A percentile compares a stretch with the other conserved stretches of the same genome.
phyloP scores from a whole-genome alignment of 192 early-diverging fungal genomes.

The Gaertneriomyces sp. region DNA sequence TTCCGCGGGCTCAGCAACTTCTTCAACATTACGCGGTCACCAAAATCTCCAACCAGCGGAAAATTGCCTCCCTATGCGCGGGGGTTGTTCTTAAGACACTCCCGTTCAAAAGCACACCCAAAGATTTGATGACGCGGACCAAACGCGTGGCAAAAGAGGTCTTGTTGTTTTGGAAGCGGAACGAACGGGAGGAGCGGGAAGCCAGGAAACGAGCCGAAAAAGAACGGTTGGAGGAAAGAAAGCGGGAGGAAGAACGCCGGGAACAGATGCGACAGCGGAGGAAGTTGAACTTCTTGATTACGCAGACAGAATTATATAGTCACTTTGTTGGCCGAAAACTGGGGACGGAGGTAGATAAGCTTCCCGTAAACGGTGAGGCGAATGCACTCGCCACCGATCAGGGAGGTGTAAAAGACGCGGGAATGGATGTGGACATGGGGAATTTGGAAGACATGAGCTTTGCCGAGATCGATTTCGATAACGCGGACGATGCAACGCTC shows the following conservation, averaged over 20 bases:
- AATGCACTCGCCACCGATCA: background rate
- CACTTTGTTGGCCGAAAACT: slow-evolving; percentile 89
- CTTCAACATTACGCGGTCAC: slow-evolving; percentile 5
- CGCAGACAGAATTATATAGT: slow-evolving; percentile 88
- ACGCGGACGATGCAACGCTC: slow-evolving; percentile 67
- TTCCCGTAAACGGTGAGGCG: slow-evolving; percentile 3
- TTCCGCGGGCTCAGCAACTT: slow-evolving; percentile 18
- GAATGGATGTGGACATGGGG: background rate
- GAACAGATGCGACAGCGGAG: slow-evolving; percentile 78
- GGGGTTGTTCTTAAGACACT: background rate
- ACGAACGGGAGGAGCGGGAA: slow-evolving; percentile 88
- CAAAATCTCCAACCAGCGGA: slow-evolving; percentile 1
- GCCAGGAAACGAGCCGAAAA: slow-evolving; percentile 81
- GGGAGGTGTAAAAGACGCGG: background rate
- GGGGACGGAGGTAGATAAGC: slow-evolving; percentile 17
- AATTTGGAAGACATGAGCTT: slow-evolving; percentile 36
- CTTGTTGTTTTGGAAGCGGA: slow-evolving; percentile 86
- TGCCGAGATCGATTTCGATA: slow-evolving; percentile 74
- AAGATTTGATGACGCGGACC: slow-evolving; percentile 17
- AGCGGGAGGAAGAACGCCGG: slow-evolving; percentile 77
- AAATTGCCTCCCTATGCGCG: slow-evolving; percentile 10
- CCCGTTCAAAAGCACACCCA: background rate
- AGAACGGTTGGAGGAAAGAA: slow-evolving; percentile 73
- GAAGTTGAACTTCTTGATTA: slow-evolving; percentile 89
- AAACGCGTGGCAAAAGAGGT: slow-evolving; percentile 48